Percentiles rank a stretch among this genome's conserved stretches.
Conservation (phyloP, 2,329 filamentous ascomycete genomes). For the Microcyclospora pomicola region DNA sequence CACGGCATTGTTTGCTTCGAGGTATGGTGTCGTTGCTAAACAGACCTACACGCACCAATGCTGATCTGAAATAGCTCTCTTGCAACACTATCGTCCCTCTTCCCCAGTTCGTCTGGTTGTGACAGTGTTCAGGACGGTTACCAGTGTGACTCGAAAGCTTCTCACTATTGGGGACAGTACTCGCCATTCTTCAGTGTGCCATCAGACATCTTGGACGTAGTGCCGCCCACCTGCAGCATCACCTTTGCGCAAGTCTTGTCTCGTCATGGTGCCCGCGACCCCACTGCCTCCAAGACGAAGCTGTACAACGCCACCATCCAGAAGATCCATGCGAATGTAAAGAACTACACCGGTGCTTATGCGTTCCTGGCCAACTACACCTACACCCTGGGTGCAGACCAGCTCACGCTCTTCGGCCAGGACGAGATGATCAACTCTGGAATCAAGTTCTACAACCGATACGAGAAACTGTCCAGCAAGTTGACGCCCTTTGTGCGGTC, state of each 20-base stretch:
- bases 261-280: slow-evolving; percentile 72
- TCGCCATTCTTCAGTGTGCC: slow-evolving; percentile 68
- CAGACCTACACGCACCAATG: no score
- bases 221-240: slow-evolving; percentile 56
- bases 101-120: slow-evolving; percentile 4
- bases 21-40: no score
- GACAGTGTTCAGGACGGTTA: slow-evolving; percentile 36
- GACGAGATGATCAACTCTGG: slow-evolving; percentile 63
- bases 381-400: slow-evolving; percentile 56
- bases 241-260: slow-evolving; percentile 73
- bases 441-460: slow-evolving; percentile 59
- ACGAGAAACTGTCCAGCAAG: slow-evolving; percentile 45
- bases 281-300: slow-evolving; percentile 53
- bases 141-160: slow-evolving; percentile 47
- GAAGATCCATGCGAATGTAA: slow-evolving; percentile 47
- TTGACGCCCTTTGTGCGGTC: slow-evolving; percentile 57
- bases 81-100: no score
- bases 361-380: slow-evolving; percentile 58
- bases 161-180: slow-evolving; percentile 64
- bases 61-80: no score
- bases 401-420: slow-evolving; percentile 55
- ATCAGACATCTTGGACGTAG: slow-evolving; percentile 45
- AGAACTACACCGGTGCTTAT: slow-evolving; percentile 46
- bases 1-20: no score
- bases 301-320: slow-evolving; percentile 51